A percentile compares a stretch with the other conserved stretches of the same genome.
These are phyloP conservation scores for Coemansia sp. DNA, from an alignment of 192 early-diverging fungal genomes.

Conservation along the genomic window DNA sequence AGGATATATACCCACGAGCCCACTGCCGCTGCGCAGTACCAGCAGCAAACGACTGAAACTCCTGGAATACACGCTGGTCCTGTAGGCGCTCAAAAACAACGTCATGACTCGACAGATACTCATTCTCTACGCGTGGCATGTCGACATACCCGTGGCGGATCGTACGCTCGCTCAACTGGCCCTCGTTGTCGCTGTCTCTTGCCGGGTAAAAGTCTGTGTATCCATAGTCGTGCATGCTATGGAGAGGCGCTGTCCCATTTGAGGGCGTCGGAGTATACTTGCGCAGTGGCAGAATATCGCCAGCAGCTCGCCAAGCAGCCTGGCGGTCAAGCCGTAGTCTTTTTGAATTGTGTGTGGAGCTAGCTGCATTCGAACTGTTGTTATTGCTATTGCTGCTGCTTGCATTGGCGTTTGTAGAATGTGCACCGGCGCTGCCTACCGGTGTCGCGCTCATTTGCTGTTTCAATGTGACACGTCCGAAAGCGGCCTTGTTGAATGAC, in stretches of 20 bases:
- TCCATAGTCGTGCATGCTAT: constrained; percentile 27
- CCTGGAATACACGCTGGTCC: constrained; percentile 41
- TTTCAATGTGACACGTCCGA: constrained; percentile 8
- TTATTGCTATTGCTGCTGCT: constrained; percentile 1
- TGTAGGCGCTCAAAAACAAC: constrained; percentile 41
- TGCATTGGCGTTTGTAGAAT: constrained; percentile 5
- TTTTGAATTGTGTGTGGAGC: constrained; percentile 11
- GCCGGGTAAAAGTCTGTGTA: constrained; percentile 63
- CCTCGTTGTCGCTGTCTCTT: constrained; percentile 40
- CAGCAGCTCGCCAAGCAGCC: constrained; percentile 8
- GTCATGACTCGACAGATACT: constrained; percentile 38
- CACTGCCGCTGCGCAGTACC: constrained; percentile 35
- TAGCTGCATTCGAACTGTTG: not conserved
- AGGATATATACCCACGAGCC: constrained; percentile 15
- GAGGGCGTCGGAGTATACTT: constrained; percentile 45
- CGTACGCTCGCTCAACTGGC: constrained; percentile 59
- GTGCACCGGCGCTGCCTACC: not conserved
- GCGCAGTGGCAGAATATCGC: constrained; percentile 38
- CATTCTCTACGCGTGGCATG: constrained; percentile 43
- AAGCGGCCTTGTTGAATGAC: constrained; percentile 3
- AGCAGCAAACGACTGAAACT: constrained; percentile 45
- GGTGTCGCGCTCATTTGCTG: constrained; percentile 32
- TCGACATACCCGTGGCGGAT: constrained; percentile 69
- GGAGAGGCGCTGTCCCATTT: constrained; percentile 28
- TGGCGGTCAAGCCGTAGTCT: constrained; percentile 19